Evolutionary conservation across 192 early-diverging fungal genomes (phyloP).

Genomic region (Podila epigama): DNA sequence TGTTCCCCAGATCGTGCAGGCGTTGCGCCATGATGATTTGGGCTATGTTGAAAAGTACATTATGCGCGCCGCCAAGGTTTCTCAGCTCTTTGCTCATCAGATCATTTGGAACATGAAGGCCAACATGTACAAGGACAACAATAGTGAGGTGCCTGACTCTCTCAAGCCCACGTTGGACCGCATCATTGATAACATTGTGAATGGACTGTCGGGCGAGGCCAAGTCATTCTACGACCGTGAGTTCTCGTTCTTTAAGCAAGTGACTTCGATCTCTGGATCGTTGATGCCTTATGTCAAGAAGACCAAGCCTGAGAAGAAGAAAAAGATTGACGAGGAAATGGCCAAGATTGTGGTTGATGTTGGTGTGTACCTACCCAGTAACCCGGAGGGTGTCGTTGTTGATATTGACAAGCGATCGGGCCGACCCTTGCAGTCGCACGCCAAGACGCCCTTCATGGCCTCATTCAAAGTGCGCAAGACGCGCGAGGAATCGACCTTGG

Average conservation of each 20-base stretch:
- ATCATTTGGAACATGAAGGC: slow-evolving; percentile 99
- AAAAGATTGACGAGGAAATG: slow-evolving; percentile 99
- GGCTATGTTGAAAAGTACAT: slow-evolving; percentile 98
- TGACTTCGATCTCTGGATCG: slow-evolving; percentile 98
- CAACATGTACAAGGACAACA: slow-evolving; percentile 74
- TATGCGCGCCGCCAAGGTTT: slow-evolving; percentile 89
- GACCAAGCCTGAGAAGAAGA: slow-evolving; percentile 95
- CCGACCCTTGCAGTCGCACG: slow-evolving; percentile 94
- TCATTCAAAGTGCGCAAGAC: slow-evolving; percentile 89
- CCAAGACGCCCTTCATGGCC: slow-evolving; percentile 99
- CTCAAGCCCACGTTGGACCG: slow-evolving; percentile 90
- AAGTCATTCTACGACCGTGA: slow-evolving; percentile 95
- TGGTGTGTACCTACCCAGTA: slow-evolving; percentile 97
- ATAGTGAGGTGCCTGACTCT: slow-evolving; percentile 70
- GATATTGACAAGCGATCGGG: slow-evolving; percentile 97
- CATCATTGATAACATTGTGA: slow-evolving; percentile 84
- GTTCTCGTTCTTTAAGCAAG: slow-evolving; percentile 93
- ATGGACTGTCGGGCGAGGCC: slow-evolving; percentile 84
- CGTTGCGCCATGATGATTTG: slow-evolving; percentile 83
- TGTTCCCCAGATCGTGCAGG: slow-evolving; percentile 97
- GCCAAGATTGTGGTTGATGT: slow-evolving; percentile 92
- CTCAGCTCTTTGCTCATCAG: slow-evolving; percentile 99
- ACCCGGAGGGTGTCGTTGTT: slow-evolving; percentile 93
- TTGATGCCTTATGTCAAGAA: slow-evolving; percentile 93
- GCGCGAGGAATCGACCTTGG: slow-evolving; percentile 62